Evolutionary conservation across 2,329 filamentous ascomycete species (phyloP), one percentile per base, ranked within the genome.

Genomic region (Ophiognomonia clavigignenti-juglandacearum): DNA sequence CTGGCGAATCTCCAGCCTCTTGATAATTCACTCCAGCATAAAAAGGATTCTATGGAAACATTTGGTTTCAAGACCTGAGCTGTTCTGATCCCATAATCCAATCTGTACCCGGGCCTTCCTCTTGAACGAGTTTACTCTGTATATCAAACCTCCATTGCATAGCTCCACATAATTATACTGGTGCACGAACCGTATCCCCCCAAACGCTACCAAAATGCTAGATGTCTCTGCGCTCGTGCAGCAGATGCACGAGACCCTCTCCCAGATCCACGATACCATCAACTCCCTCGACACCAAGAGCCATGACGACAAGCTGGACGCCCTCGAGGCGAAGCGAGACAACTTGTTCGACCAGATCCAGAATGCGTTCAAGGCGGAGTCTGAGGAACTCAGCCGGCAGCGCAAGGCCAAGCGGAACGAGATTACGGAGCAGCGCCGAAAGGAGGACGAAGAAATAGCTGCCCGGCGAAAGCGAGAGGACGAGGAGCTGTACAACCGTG

Each of bases 211-310:
- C 23, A 40, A 39, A 7, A 63, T 61, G 57, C 47, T 39, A 16
- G 64, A 69, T 47, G 64, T 71, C 49, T 60, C 65, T 13, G 52
- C 59, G 36, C 65, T 72, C 39, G 63, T 71, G 53, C 56, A 63
- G 51, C 64, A 70, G 55, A 68, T 73, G 67, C 65, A 65, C 52
- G 64, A 70, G 44, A 70, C 64, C 18, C 59, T 73, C 37, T 62
- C 64, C 1, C 58, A 60, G 14, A 71, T 73, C 48, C 64, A 66
- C 48, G 48, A 43, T 23, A 67, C 69, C 19, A 55, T 72, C 27
- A 57, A 60, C 11, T 56, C 60, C 2, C 56, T 72, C 18, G 59
- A 64, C 10, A 56, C 57, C 2, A 55, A 58, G 6, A 52, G 59
- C 8, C 66, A 70, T 49, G 59, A 67, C 40, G 53, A 60, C 2